Evolutionary conservation across 768 basidiomycete genomes (phyloP), one percentile per base, ranked within the genome.

Genomic region (Xerocomellus amylosporus): DNA sequence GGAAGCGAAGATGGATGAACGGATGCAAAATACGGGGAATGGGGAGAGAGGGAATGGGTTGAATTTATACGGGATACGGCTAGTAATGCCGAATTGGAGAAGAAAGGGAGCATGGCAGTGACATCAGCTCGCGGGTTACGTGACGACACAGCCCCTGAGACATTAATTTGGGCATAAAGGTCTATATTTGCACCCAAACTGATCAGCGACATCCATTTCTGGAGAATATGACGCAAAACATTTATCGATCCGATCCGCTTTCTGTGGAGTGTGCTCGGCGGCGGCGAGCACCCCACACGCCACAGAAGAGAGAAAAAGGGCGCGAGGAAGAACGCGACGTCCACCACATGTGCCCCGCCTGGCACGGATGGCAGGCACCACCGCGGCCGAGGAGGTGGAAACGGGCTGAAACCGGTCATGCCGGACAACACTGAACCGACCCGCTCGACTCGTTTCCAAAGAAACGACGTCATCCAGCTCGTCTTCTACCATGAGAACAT

Each of bases 101-200:
- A 64, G 55, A 61, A 70, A 70, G 64, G 63, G 58, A 55, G 52
- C 40, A 65, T 69, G 61, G 54, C 48, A 59, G 66, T 70, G 70
- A 70, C 69, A 72, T 71, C 70, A 71, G 64, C 45, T 53, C 36
- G 55, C 19, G 51, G n/a, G 51, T 68, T 61, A 61, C 56, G 62
- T 62, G 54, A 62, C 49, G 42, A 52, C 59, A 65, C 63, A 68
- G 64, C 64, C 60, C 58, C 67, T 64, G 56, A 60, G 53, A 66
- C 60, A 58, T 59, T 51, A 58, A 56, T 63, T 63, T 59, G 43
- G 44, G 31, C 38, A 49, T 43, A 39, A 60, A 54, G 53, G 39
- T 24, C 46, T 51, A 56, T 44, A 62, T 61, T 61, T 56, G 49
- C 36, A 51, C 17, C 19, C 1, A 58, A 61, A 56, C 30, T 38